Evolutionary conservation across 176 grass and related monocot genomes (phyloP), one percentile per base, ranked within the genome.

Genomic region (Otatea glauca): DNA sequence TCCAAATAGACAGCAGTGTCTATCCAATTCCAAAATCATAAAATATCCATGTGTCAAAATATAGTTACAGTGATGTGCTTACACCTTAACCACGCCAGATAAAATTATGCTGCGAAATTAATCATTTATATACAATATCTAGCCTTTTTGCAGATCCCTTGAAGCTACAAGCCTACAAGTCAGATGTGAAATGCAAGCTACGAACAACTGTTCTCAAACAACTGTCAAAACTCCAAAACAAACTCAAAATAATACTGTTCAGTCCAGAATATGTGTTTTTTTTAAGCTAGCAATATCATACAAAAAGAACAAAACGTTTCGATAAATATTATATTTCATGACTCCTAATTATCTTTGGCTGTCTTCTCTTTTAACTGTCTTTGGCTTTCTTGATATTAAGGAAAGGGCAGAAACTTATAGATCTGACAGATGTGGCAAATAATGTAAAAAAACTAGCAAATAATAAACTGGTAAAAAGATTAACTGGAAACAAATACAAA

Each of bases 61-160:
- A 41, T 0, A 72, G 24, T 43, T 3, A 79, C 14, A 84, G 0
- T 18, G 1, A 34, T 77, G 23, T 62, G 45, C 27, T 63, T 7
- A 60, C n/a, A 51, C 34, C 23, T 41, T 68, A 81, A 87, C 49
- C 21, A 75, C 48, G 81, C 49, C 15, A 68, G 60, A 87, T 11
- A 59, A 53, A 41, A 59, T 1, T 76, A 76, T 59, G 74, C 11
- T 15, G 35, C 53, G 41, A 76, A 59, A 54, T 24, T 76, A 24
- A 59, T 41, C 51, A 75, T 9, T 53, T 37, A 38, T 6, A 58
- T 41, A 20, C 4, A 43, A 4, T 5, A 16, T n/a, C 21, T 10
- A 23, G 4, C 29, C 7, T 61, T 56, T 63, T 43, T 32, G 37
- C 29, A 80, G 34, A 39, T 84, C 53, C 43, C 60, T 78, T 56